Evolutionary conservation across 306 rosid genomes (phyloP), one percentile per base, ranked within the genome.

Genomic region (Purshia tridentata): DNA sequence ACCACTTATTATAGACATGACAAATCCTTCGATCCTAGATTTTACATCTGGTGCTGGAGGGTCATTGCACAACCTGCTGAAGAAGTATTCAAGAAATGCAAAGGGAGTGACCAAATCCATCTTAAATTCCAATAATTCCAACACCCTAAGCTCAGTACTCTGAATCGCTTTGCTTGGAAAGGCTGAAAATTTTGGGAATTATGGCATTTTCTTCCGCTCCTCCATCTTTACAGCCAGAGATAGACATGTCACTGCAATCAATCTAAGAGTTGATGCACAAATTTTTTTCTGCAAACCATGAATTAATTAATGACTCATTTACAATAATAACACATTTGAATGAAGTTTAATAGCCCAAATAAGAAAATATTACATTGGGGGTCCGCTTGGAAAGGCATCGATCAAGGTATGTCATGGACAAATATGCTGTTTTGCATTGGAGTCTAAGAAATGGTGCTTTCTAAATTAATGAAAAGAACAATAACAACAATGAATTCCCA

Each of bases 161-260:
- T 76, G 87, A 67, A 91, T 78, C 69, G 77, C 73, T 78, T 57
- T 78, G 59, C 82, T 83, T 54, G 83, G 84, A 61, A 88, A 86
- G 54, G 54, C 63, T 55, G 77, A 80, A 84, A 73, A 91, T 35
- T 78, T 83, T 37, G 94, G 81, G 12, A 89, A 73, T 40, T 37
- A 68, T 0, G 96, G 98, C 65, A 77, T 83, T 68, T 53, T 81
- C 42, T 76, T 67, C 35, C 35, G 35, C 63, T 91, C 98, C 66
- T 86, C 89, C 96, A 91, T 91, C 73, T 94, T 94, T 48, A 92
- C 92, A 18, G 96, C 98, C 60, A 91, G 16, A 12, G 91, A 86
- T 41, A 94, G 82, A 65, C 97, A 89, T 47, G 92, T 95, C 75
- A 85, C 79, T 22, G 97, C 89, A 44, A 92, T 78, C 54, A 92